Base-by-base conservation (phyloP, 2,329 filamentous ascomycete species). In the Epichloe uncinata region DNA sequence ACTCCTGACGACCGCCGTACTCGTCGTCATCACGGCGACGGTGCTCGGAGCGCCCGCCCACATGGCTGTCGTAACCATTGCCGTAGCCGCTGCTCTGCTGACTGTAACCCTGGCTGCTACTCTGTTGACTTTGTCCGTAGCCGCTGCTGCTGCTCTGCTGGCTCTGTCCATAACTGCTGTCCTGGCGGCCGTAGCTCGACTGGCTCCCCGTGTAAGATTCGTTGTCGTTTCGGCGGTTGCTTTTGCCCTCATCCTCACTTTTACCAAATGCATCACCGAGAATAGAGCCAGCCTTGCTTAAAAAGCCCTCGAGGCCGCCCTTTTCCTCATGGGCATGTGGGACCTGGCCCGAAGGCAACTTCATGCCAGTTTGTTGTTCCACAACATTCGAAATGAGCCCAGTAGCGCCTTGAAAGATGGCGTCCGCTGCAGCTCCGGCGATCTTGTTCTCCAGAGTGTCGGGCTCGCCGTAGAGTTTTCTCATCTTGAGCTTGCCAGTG, bases 401-500 rank as follows among this genome's bases (percentile, higher is more conserved):
- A 11, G 76, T 73, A 35, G 82, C 69, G n/a, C 77, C 77, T 46
- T 72, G 69, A 50, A 82, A 70, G 51, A 83, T 75, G 42, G 73
- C 75, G 46, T 70, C 71, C 12, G 78, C 79, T 13, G 76, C 76
- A 8, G 71, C 72, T 43, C 70, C 69, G 13, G 77, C 75, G 55
- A 81, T 78, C 58, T 73, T 73, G 60, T 78, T 77, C 59, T 79
- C 74, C 40, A 74, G 59, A 33, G 70, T 74, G 52, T 74, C 71
- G 3, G 66, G 66, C 12, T 68, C 68, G 34, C 69, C 66, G 52
- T 76, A 79, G 56, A 78, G 76, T 67, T 85, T 89, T 54, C 82
- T 80, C 78, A 94, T 85, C 55, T 82, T 78, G 11, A 95, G 73
- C 66, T 89, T 89, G 53, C 86, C 82, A 53, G 70, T 73, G 61